phyloP scores from a whole-genome alignment of 257 asterid genomes.

The Lithospermum erythrorhizon region DNA sequence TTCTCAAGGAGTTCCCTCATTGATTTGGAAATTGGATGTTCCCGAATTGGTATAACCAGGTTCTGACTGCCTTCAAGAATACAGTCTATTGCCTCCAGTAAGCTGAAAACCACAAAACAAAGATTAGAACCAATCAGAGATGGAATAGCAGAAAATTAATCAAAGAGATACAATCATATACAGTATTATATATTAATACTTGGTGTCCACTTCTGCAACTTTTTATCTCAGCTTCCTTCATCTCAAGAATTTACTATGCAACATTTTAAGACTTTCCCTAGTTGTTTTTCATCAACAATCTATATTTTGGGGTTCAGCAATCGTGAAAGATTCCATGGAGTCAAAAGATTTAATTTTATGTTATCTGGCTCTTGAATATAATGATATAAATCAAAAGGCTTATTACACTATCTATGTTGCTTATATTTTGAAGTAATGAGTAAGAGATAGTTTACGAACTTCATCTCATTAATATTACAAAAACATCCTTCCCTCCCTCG shows the following conservation, averaged over 20 bases:
- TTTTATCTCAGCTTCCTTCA: too few species aligned
- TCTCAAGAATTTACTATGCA: too few species aligned
- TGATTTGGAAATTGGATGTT: conserved; percentile 23
- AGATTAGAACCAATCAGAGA: background rate
- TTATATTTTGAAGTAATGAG: too few species aligned
- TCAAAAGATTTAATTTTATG: too few species aligned
- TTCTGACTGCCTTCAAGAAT: conserved; percentile 72
- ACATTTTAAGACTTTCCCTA: background rate
- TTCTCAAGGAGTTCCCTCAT: conserved; percentile 33
- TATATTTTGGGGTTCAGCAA: too few species aligned
- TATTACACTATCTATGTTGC: too few species aligned
- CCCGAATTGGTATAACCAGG: conserved; percentile 58
- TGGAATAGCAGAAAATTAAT: background rate
- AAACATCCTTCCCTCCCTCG: too few species aligned
- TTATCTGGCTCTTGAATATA: too few species aligned
- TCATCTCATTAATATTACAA: too few species aligned
- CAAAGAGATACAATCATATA: background rate
- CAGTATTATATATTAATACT: background rate
- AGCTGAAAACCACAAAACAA: conserved; percentile 25
- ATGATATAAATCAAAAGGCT: too few species aligned
- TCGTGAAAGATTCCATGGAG: too few species aligned
- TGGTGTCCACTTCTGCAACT: background rate
- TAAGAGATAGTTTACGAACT: too few species aligned
- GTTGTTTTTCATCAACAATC: background rate
- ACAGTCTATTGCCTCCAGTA: conserved; percentile 63